Conservation (phyloP, 1,284 basidiomycete genomes). For the Boletellus sp. region DNA sequence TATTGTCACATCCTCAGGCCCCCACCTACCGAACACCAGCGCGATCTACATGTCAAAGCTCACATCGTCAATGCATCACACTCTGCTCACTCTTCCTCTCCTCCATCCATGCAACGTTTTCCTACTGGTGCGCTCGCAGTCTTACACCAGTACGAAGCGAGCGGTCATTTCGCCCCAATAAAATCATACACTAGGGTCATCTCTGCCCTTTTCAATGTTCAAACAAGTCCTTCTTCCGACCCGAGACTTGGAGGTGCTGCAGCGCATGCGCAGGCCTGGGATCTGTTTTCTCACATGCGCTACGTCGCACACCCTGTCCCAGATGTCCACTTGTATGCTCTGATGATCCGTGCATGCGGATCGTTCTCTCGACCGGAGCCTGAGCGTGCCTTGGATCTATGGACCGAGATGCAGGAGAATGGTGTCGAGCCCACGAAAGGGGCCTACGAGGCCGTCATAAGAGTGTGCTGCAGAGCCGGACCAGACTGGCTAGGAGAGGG, state of each 20-base stretch:
- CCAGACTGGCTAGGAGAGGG: slow-evolving; percentile 68
- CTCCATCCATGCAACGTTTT: slow-evolving; percentile 33
- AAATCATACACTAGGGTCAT: slow-evolving; percentile 65
- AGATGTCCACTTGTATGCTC: slow-evolving; percentile 68
- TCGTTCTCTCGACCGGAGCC: slow-evolving; percentile 62
- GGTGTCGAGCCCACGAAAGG: slow-evolving; percentile 52
- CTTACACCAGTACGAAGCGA: slow-evolving; percentile 63
- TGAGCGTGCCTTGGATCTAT: slow-evolving; percentile 90
- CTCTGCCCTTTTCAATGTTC: slow-evolving; percentile 51
- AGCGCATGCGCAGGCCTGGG: slow-evolving; percentile 80
- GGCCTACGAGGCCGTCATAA: slow-evolving; percentile 82
- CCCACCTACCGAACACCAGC: slow-evolving; percentile 51
- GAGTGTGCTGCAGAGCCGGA: slow-evolving; percentile 68
- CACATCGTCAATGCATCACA: slow-evolving; percentile 39
- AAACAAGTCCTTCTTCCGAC: slow-evolving; percentile 36
- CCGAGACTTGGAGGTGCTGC: slow-evolving; percentile 24
- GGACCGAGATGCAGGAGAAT: slow-evolving; percentile 85
- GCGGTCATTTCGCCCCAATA: slow-evolving; percentile 56
- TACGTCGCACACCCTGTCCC: slow-evolving; percentile 88
- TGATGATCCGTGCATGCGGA: slow-evolving; percentile 89
- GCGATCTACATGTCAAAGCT: slow-evolving; percentile 65
- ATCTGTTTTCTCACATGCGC: slow-evolving; percentile 94
- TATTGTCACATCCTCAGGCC: slow-evolving; percentile 28
- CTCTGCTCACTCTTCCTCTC: slow-evolving; percentile 21
- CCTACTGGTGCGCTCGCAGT: slow-evolving; percentile 55